A percentile compares a stretch with the other conserved stretches of the same genome.
Conservation (phyloP, 1,284 basidiomycete genomes). For the Wolfiporia cocos region DNA sequence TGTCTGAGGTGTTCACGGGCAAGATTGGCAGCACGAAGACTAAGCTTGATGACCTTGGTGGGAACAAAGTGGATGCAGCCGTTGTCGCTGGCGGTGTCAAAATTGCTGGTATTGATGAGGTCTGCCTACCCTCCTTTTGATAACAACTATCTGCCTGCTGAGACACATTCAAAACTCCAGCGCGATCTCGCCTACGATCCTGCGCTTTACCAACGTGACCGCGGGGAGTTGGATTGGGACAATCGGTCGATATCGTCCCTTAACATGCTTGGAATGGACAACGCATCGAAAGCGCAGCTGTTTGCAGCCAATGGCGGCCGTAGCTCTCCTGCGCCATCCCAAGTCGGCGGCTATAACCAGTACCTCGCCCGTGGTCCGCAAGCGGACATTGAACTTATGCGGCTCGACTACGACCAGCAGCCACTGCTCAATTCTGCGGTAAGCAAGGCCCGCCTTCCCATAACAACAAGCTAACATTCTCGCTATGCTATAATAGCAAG, state of each 20-base stretch:
- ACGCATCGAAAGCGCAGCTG: conserved; percentile 37
- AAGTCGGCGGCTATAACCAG: conserved; percentile 38
- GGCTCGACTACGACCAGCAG: conserved; percentile 45
- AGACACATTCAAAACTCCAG: conserved; percentile 23
- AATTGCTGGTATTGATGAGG: conserved; percentile 74
- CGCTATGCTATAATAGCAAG: conserved; percentile 8
- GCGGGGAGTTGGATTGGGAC: conserved; percentile 80
- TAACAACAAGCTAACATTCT: background rate
- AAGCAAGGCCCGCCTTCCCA: background rate
- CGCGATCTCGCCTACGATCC: conserved; percentile 75
- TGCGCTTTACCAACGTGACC: conserved; percentile 63
- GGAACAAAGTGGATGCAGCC: conserved; percentile 65
- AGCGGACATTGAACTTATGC: conserved; percentile 50
- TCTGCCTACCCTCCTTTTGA: conserved; percentile 21
- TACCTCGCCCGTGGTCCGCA: conserved; percentile 44
- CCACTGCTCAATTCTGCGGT: conserved; percentile 42
- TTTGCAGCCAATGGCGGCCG: conserved; percentile 34
- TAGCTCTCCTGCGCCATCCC: conserved; percentile 37
- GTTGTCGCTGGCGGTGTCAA: conserved; percentile 70
- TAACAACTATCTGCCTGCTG: background rate
- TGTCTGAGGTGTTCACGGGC: conserved; percentile 71
- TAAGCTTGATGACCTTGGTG: conserved; percentile 68
- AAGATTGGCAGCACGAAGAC: conserved; percentile 58
- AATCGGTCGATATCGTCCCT: conserved; percentile 61
- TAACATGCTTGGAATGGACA: conserved; percentile 39